Conservation (phyloP, 768 basidiomycete genomes). For the Hygrocybe coccinea region DNA sequence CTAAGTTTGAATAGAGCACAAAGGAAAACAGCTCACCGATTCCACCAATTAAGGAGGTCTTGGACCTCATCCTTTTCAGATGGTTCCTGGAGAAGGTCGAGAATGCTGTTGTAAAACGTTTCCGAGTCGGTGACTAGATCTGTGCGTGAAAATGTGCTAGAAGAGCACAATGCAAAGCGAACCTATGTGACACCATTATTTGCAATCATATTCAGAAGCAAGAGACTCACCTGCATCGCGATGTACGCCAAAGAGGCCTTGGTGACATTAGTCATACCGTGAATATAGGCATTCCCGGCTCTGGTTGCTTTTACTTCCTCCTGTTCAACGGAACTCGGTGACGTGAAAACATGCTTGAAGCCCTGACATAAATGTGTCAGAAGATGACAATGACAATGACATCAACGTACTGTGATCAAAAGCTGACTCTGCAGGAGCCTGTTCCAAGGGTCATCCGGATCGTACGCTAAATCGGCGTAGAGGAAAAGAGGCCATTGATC, state of each 20-base stretch:
- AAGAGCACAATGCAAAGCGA: neutral
- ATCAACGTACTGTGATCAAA: neutral
- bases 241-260: constrained; percentile 16
- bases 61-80: neutral
- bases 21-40: neutral
- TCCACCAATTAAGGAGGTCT: neutral
- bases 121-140: constrained; percentile 1
- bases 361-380: neutral
- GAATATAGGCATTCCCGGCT: constrained; percentile 16
- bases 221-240: constrained; percentile 6
- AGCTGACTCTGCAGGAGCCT: constrained; percentile 8
- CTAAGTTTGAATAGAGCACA: neutral
- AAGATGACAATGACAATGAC: neutral
- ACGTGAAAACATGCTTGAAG: neutral
- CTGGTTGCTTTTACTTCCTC: constrained; percentile 7
- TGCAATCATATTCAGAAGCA: neutral
- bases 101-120: constrained; percentile 3
- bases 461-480: constrained; percentile 14
- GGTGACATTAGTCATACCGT: constrained; percentile 16
- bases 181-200: neutral
- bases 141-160: neutral
- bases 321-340: neutral
- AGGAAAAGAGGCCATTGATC: neutral
- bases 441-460: constrained; percentile 15
- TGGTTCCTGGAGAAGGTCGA: neutral